A percentile compares a stretch with the other conserved stretches of the same genome.
phyloP scores from a whole-genome alignment of 768 basidiomycete genomes.

The Leucogyrophana mollusca region DNA sequence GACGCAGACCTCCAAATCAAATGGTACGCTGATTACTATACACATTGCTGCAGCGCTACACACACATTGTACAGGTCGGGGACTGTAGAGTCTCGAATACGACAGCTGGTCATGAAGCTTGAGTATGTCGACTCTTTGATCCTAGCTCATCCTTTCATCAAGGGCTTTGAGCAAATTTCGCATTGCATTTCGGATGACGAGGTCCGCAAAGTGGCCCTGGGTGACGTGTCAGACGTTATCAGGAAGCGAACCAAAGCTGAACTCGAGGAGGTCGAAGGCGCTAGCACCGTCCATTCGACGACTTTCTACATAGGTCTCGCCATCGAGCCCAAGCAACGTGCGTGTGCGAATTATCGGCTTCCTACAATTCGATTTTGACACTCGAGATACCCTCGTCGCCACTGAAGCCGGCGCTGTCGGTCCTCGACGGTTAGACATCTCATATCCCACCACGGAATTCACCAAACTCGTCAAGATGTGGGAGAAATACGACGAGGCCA shows the following conservation, averaged over 20 bases:
- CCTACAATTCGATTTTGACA: constrained; percentile 16
- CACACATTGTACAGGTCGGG: constrained; percentile 58
- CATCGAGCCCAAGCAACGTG: constrained; percentile 89
- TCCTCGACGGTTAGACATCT: constrained; percentile 88
- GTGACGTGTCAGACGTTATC: constrained; percentile 75
- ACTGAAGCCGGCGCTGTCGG: constrained; percentile 69
- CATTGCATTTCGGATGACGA: constrained; percentile 87
- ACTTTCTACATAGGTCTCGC: constrained; percentile 95
- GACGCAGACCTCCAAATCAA: constrained; percentile 85
- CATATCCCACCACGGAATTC: constrained; percentile 95
- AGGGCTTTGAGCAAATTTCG: constrained; percentile 86
- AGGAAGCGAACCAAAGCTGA: constrained; percentile 76
- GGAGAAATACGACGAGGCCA: constrained; percentile 90
- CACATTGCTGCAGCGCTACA: constrained; percentile 8
- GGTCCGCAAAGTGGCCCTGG: constrained; percentile 83
- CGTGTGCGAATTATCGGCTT: constrained; percentile 28
- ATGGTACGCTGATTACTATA: constrained; percentile 58
- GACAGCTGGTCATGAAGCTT: constrained; percentile 96
- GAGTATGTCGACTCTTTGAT: constrained; percentile 92
- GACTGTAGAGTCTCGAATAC: constrained; percentile 96
- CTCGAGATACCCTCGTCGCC: constrained; percentile 5
- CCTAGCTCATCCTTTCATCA: constrained; percentile 93
- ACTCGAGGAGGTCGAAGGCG: constrained; percentile 71
- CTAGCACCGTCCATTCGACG: constrained; percentile 87
- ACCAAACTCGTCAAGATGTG: constrained; percentile 91